Conservation (phyloP, 2,329 filamentous ascomycete species). For the Hymenoscyphus fraxineus region DNA sequence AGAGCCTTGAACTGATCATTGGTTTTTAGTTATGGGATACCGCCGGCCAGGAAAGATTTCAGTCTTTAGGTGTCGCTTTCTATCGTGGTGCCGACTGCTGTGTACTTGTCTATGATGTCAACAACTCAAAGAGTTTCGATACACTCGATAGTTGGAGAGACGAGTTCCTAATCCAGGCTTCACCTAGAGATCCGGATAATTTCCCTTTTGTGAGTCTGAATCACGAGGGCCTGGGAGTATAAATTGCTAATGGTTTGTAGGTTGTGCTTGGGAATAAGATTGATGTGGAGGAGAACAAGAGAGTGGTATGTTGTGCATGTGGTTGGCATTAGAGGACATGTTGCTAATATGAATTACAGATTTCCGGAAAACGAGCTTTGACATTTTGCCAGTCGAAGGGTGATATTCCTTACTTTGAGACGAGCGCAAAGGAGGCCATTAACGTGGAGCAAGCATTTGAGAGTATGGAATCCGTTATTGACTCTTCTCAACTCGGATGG, state of each 20-base stretch:
- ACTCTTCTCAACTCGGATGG: constrained; percentile 8
- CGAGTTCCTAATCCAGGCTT: constrained; percentile 96
- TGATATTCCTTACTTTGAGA: constrained; percentile 98
- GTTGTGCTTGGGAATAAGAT: constrained; percentile 99
- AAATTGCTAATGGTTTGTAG: constrained; percentile 42
- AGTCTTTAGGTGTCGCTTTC: constrained; percentile 94
- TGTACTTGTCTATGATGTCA: constrained; percentile 96
- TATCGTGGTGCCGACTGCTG: constrained; percentile 98
- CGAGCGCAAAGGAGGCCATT: constrained; percentile 96
- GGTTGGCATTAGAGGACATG: background rate
- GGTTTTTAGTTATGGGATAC: constrained; percentile 89
- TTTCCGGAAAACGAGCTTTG: constrained; percentile 92
- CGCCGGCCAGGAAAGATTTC: constrained; percentile 93
- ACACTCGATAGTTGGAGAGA: constrained; percentile 97
- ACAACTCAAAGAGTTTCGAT: constrained; percentile 98
- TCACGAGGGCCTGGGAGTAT: constrained; percentile 1
- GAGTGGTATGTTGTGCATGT: constrained; percentile 59
- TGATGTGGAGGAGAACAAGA: constrained; percentile 95
- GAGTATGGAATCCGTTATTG: constrained; percentile 38
- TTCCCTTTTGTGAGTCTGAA: constrained; percentile 83
- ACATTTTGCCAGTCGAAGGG: constrained; percentile 98
- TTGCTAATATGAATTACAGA: constrained; percentile 46
- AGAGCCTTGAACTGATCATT: constrained; percentile 15
- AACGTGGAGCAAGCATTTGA: constrained; percentile 89
- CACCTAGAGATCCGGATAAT: constrained; percentile 90